phyloP scores from a whole-genome alignment of 345 rosid species.

The Gossypium sturtianum region DNA sequence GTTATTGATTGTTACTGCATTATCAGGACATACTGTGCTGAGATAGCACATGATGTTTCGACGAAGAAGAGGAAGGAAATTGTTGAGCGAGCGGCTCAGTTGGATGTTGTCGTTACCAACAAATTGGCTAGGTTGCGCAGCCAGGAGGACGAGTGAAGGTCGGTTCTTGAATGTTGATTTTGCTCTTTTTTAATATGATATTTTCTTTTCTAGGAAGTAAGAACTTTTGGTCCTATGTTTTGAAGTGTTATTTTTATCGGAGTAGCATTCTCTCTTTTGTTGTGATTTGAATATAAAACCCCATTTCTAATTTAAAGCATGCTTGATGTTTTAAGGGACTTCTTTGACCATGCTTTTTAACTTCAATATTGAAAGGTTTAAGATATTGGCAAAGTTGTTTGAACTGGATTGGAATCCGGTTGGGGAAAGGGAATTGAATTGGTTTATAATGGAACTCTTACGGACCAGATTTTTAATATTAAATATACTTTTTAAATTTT shows the following conservation, averaged over 20 bases:
- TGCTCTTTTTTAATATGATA: not conserved
- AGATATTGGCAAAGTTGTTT: no score
- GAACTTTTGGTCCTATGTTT: not conserved
- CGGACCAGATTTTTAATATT: no score
- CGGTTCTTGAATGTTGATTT: not conserved
- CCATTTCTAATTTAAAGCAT: not conserved
- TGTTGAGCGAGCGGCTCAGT: not conserved
- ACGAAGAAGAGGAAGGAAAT: conserved; percentile 18
- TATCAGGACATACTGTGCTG: conserved; percentile 60
- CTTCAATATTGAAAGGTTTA: no score
- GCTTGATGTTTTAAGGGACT: not conserved
- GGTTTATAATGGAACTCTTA: no score
- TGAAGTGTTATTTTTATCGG: no score
- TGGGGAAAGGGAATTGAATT: no score
- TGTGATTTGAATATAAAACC: not conserved
- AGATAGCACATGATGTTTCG: conserved; percentile 61
- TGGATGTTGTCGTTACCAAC: not conserved
- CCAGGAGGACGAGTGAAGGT: not conserved
- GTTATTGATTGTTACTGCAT: not conserved
- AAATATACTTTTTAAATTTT: no score
- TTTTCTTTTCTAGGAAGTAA: not conserved
- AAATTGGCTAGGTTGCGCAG: conserved; percentile 3
- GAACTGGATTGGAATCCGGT: no score
- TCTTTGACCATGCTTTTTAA: no score
- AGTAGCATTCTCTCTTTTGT: not conserved